Percentiles rank a stretch among this genome's conserved stretches.
phyloP scores from a whole-genome alignment of 352 stramenopile species.

The Globisporangium splendens region DNA sequence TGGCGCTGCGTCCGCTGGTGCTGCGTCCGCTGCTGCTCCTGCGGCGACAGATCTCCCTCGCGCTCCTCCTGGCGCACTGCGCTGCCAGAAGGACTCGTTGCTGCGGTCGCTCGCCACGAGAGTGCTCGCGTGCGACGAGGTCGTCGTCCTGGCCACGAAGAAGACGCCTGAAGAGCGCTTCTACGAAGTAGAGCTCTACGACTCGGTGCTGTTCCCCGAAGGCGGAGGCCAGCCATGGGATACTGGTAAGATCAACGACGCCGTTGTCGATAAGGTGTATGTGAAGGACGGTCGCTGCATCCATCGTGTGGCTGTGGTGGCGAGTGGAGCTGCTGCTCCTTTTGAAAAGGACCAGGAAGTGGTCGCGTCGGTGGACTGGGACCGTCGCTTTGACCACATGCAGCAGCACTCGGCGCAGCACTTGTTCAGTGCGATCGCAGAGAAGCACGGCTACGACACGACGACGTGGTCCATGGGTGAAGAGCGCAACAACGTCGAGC shows the following conservation, averaged over 20 bases:
- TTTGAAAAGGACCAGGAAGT: constrained; percentile 53
- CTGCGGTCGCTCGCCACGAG: constrained; percentile 43
- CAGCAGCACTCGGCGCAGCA: constrained; percentile 89
- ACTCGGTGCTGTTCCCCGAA: constrained; percentile 86
- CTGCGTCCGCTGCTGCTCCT: too few species aligned
- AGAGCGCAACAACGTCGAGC: constrained; percentile 76
- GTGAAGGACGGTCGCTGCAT: constrained; percentile 65
- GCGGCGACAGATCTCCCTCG: too few species aligned
- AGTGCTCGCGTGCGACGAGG: constrained; percentile 37
- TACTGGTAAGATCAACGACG: constrained; percentile 50
- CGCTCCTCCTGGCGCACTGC: constrained; percentile 30
- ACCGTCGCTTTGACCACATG: constrained; percentile 84
- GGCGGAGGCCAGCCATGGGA: constrained; percentile 86
- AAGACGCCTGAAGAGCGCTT: constrained; percentile 33
- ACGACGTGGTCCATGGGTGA: constrained; percentile 76
- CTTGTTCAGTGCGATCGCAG: constrained; percentile 80
- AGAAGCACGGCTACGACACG: constrained; percentile 69
- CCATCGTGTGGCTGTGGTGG: constrained; percentile 36
- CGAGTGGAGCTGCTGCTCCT: constrained; percentile 13
- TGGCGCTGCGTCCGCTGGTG: too few species aligned
- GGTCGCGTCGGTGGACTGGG: constrained; percentile 63
- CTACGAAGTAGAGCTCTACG: constrained; percentile 52
- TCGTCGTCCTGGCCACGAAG: constrained; percentile 24
- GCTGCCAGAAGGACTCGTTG: constrained; percentile 66
- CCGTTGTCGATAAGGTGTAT: constrained; percentile 55